Evolutionary conservation across 2,329 filamentous ascomycete genomes (phyloP).

Genomic region (Phialemonium atrogriseum): DNA sequence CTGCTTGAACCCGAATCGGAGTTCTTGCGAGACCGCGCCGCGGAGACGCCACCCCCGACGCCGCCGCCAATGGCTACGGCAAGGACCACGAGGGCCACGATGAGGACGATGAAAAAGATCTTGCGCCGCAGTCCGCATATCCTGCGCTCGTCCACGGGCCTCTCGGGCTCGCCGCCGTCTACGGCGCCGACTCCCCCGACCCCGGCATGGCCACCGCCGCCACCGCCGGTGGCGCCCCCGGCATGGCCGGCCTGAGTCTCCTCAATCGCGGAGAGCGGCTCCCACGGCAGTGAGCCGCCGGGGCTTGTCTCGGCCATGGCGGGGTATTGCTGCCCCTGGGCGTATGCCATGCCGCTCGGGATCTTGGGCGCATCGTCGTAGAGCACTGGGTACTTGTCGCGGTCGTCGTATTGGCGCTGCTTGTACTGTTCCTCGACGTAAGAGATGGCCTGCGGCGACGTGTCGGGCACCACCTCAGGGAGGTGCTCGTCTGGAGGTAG

Average conservation of each 20-base stretch:
- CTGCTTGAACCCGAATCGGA: not conserved
- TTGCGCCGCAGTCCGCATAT: slow-evolving; percentile 15
- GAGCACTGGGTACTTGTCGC: slow-evolving; percentile 13
- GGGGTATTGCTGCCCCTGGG: not conserved
- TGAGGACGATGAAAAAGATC: slow-evolving; percentile 12
- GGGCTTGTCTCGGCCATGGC: slow-evolving; percentile 4
- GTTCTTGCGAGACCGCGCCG: slow-evolving; percentile 5
- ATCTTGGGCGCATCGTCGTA: slow-evolving; percentile 14
- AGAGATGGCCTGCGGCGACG: slow-evolving; percentile 10
- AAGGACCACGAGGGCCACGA: slow-evolving; percentile 11
- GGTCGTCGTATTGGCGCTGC: slow-evolving; percentile 6
- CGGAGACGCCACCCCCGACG: slow-evolving; percentile 12
- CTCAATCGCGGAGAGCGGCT: slow-evolving; percentile 6
- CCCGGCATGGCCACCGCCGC: too few species aligned
- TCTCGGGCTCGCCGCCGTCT: slow-evolving; percentile 6
- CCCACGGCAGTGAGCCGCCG: slow-evolving; percentile 11
- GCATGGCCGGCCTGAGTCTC: slow-evolving; percentile 2
- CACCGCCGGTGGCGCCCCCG: not conserved
- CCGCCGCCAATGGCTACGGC: slow-evolving; percentile 15
- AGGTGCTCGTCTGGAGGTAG: slow-evolving; percentile 12
- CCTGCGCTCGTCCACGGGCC: slow-evolving; percentile 1
- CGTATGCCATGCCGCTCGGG: slow-evolving; percentile 3
- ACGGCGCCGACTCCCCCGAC: too few species aligned
- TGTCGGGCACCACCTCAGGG: slow-evolving; percentile 16
- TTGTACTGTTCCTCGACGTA: slow-evolving; percentile 3